phyloP scores from a whole-genome alignment of 2,329 filamentous ascomycete genomes.

The Aspergillus fijiensis region DNA sequence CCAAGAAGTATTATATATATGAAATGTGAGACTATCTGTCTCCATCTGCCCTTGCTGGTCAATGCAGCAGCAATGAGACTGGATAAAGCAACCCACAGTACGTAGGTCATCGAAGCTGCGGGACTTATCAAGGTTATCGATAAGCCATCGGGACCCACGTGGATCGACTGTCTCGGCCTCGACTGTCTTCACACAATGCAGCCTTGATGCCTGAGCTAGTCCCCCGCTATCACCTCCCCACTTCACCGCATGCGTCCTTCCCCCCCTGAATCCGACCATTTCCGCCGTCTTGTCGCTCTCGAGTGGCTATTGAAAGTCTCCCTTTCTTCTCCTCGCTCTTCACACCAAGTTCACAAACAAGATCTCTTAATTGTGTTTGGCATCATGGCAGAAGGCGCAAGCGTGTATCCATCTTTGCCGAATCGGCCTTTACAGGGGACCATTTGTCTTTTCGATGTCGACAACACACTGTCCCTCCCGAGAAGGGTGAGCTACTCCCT shows the following conservation, averaged over 20 bases:
- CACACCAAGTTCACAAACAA: background rate
- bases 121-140: slow-evolving; percentile 26
- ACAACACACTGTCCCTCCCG: slow-evolving; percentile 83
- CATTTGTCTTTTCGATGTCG: slow-evolving; percentile 93
- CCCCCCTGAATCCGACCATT: slow-evolving; percentile 9
- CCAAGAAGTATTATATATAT: too few species aligned
- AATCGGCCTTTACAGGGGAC: slow-evolving; percentile 89
- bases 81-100: too few species aligned
- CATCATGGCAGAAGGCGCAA: slow-evolving; percentile 32
- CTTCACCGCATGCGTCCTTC: slow-evolving; percentile 31
- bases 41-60: too few species aligned
- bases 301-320: background rate
- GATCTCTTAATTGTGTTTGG: slow-evolving; percentile 4
- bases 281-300: background rate
- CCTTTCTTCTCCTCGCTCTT: background rate
- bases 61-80: too few species aligned
- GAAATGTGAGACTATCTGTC: too few species aligned
- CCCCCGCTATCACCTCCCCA: slow-evolving; percentile 7
- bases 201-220: slow-evolving; percentile 3
- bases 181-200: background rate
- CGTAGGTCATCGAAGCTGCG: background rate
- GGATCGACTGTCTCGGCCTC: background rate
- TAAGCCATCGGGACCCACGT: slow-evolving; percentile 19
- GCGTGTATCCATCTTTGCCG: slow-evolving; percentile 68
- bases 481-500: slow-evolving; percentile 59